Conservation (phyloP, 306 rosid genomes). For the Purshia tridentata region DNA sequence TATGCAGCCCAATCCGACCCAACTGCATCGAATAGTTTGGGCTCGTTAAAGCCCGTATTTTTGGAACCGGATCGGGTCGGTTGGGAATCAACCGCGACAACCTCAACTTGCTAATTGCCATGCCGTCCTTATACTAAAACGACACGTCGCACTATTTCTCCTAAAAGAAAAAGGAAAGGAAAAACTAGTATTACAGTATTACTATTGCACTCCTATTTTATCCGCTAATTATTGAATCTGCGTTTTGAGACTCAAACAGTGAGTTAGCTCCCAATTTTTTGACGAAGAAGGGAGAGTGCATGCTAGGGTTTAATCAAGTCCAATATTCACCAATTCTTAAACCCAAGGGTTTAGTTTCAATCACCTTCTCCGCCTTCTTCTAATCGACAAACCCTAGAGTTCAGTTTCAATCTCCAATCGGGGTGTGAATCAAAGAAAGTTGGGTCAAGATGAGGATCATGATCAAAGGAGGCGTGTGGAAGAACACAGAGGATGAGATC, state of each 20-base stretch:
- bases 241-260: neutral
- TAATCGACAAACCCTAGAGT: slow-evolving; percentile 19
- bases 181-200: too few relatives aligned
- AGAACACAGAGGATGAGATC: slow-evolving; percentile 90
- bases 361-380: neutral
- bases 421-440: slow-evolving; percentile 15
- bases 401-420: neutral
- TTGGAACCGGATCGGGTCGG: neutral
- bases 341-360: neutral
- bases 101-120: too few relatives aligned
- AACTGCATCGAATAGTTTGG: too few relatives aligned
- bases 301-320: slow-evolving; percentile 30
- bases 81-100: too few relatives aligned
- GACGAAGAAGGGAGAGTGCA: neutral
- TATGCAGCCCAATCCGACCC: too few relatives aligned
- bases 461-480: slow-evolving; percentile 87
- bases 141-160: too few relatives aligned
- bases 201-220: too few relatives aligned
- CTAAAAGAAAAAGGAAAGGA: too few relatives aligned
- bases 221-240: neutral
- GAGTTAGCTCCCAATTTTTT: too few relatives aligned
- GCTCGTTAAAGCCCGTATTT: neutral
- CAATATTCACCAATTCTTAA: neutral
- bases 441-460: slow-evolving; percentile 70
- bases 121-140: too few relatives aligned